Evolutionary conservation across 2,329 filamentous ascomycete species (phyloP).

Genomic region (Ophiocordyceps camponoti-floridani): DNA sequence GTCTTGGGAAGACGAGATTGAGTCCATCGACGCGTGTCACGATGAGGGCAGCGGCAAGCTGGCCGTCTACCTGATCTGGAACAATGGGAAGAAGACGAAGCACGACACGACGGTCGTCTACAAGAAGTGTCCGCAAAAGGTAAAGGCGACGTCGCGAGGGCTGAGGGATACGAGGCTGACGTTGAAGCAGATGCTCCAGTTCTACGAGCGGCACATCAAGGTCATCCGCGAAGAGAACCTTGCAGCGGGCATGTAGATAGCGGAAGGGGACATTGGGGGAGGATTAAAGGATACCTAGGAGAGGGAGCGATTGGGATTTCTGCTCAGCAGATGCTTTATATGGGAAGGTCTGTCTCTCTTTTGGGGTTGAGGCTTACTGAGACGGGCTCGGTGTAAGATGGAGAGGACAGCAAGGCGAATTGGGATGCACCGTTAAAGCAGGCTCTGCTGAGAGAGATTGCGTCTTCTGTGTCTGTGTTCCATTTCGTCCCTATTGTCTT

Average conservation of each 20-base stretch:
- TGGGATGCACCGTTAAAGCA: no score
- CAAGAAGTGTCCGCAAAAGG: slow-evolving; percentile 63
- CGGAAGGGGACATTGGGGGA: no score
- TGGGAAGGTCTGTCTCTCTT: no score
- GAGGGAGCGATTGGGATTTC: no score
- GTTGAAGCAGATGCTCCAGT: slow-evolving; percentile 32
- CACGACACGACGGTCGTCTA: slow-evolving; percentile 53
- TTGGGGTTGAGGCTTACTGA: no score
- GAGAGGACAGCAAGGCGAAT: no score
- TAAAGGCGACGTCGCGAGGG: slow-evolving; percentile 10
- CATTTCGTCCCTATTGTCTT: no score
- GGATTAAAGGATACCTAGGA: no score
- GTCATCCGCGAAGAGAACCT: slow-evolving; percentile 24
- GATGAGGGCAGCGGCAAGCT: slow-evolving; percentile 41
- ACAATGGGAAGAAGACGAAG: slow-evolving; percentile 54
- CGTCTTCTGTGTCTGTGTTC: no score
- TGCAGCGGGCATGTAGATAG: slow-evolving; percentile 4
- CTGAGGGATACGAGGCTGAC: slow-evolving; percentile 2
- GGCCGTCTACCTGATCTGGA: slow-evolving; percentile 57
- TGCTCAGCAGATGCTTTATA: no score
- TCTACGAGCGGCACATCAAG: slow-evolving; percentile 40
- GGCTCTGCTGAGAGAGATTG: no score
- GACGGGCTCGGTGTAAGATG: no score
- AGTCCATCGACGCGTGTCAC: slow-evolving; percentile 53
- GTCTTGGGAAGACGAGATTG: slow-evolving; percentile 60